Base-by-base conservation (phyloP, 2,329 filamentous ascomycete species). In the Pseudopithomyces maydicus region DNA sequence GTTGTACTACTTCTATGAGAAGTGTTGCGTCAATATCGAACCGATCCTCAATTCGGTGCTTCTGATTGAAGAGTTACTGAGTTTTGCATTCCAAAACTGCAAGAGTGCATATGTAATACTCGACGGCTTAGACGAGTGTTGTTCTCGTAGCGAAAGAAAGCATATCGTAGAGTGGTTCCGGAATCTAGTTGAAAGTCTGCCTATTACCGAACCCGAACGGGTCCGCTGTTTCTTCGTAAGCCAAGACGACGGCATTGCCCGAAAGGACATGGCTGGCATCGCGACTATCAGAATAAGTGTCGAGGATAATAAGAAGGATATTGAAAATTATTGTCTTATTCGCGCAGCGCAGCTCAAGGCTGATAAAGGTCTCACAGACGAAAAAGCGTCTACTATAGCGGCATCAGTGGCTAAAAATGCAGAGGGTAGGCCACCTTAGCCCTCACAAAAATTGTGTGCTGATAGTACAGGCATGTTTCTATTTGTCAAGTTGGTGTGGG, bases 41-140 rank as follows among this genome's bases (percentile, higher is more conserved):
- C 54, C 64, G 3, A 63, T 66, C 6, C 64, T 78, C 5, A 60
- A 54, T 2, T 66, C 68, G 4, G 55, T 60, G 1, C 56, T 56
- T 1, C 58, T 61, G 0, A 69, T 74, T 19, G 57, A 69, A 20
- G 53, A 68, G 0, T 65, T 80, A 3, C 59, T 80, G 2, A 63
- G 71, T 1, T 52, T 70, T 0, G 72, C 74, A 19, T 68, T 71
- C 12, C 64, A 76, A 2, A 61, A 59, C 26, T 65, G 55, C 35
- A 32, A 55, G 10, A 65, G 63, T 1, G 62, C 74, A 10, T 79
- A 76, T 59, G 69, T 81, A 33, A 58, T 82, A 6, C 65, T 82
- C n/a, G 80, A 82, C 57, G 79, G 80, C 0, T 58, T 81, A n/a
- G 79, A 81, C 50, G 78, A 81, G 54, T 79, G 77, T 52, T 29